Percentiles rank a stretch among this genome's conserved stretches.
Conservation (phyloP, 352 stramenopile species). For the Globisporangium heterothallicum region DNA sequence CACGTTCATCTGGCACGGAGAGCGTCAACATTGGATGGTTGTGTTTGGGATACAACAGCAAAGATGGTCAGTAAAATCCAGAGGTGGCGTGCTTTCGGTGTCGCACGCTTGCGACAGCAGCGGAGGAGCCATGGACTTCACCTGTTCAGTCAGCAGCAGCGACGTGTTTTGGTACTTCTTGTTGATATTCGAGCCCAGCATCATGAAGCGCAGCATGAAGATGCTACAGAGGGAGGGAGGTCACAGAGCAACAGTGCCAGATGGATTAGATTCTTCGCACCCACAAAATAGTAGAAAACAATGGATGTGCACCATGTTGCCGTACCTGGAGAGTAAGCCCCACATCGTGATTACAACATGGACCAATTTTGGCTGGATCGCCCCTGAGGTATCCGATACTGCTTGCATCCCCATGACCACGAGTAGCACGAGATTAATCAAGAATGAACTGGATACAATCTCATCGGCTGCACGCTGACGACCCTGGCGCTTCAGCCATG, state of each 20-base stretch:
- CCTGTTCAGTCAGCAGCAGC: conserved; percentile 87
- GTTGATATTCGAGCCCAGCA: conserved; percentile 88
- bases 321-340: conserved; percentile 77
- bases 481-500: conserved; percentile 84
- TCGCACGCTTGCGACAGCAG: too few relatives aligned
- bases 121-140: conserved; percentile 19
- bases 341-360: conserved; percentile 86
- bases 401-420: conserved; percentile 84
- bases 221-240: too few relatives aligned
- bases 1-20: conserved; percentile 65
- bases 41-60: neutral
- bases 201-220: conserved; percentile 90
- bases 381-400: conserved; percentile 50
- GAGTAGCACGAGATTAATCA: conserved; percentile 82
- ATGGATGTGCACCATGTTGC: conserved; percentile 2
- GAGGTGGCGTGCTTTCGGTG: too few relatives aligned
- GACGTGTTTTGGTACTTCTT: conserved; percentile 91
- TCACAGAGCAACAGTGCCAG: conserved; percentile 7
- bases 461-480: conserved; percentile 82
- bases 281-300: neutral
- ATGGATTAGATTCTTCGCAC: neutral
- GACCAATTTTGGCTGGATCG: conserved; percentile 60
- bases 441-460: conserved; percentile 85
- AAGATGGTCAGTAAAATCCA: too few relatives aligned
- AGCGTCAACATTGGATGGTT: too few relatives aligned